Evolutionary conservation across 1,284 basidiomycete species (phyloP).

Genomic region (Fomes fomentarius): DNA sequence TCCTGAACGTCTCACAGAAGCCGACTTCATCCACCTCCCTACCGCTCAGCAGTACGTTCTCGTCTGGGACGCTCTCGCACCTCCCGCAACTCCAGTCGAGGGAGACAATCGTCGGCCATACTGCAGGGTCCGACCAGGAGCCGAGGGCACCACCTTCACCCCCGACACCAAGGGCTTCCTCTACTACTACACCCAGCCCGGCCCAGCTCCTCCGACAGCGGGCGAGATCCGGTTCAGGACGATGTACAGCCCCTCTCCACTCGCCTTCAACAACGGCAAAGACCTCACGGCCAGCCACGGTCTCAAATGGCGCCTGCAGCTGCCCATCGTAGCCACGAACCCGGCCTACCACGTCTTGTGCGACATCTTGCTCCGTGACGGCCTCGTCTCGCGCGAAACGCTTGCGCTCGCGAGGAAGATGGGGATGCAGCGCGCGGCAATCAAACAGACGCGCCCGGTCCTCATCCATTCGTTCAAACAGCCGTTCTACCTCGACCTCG

Average conservation of each 20-base stretch:
- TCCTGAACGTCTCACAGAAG: not conserved
- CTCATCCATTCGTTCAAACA: slow-evolving; percentile 11
- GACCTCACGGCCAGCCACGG: slow-evolving; percentile 5
- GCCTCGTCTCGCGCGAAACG: not conserved
- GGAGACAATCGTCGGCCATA: not conserved
- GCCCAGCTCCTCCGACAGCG: not conserved
- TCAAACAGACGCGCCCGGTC: not conserved
- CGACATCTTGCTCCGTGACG: slow-evolving; percentile 10
- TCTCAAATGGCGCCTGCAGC: slow-evolving; percentile 11
- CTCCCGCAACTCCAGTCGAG: not conserved
- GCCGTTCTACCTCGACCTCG: slow-evolving; percentile 13
- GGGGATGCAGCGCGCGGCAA: not conserved
- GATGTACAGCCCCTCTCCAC: not conserved
- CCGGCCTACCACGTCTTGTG: slow-evolving; percentile 2
- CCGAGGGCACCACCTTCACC: not conserved
- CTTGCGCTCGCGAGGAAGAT: slow-evolving; percentile 1
- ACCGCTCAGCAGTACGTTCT: slow-evolving; percentile 3
- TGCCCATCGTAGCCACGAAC: slow-evolving; percentile 5
- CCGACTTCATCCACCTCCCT: slow-evolving; percentile 8
- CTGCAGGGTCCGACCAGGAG: slow-evolving; percentile 1
- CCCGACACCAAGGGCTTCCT: slow-evolving; percentile 9
- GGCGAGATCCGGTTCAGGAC: slow-evolving; percentile 15
- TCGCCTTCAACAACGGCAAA: slow-evolving; percentile 4
- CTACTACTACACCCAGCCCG: slow-evolving; percentile 4
- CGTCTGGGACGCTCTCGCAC: slow-evolving; percentile 10